Conservation (phyloP, 1,284 basidiomycete genomes). For the Crepidotus sp. region DNA sequence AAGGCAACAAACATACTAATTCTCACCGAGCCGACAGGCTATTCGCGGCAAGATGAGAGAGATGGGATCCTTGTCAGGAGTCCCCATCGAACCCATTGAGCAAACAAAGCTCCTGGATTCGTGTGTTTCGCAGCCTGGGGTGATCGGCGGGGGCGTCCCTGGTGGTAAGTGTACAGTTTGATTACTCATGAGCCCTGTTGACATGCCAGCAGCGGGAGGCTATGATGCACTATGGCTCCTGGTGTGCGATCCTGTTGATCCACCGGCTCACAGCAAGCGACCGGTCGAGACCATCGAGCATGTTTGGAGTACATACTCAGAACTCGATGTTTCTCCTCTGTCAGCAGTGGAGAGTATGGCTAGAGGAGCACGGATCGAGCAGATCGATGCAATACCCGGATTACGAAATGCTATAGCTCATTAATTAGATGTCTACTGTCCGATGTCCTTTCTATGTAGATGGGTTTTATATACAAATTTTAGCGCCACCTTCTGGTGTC, state of each 20-base stretch:
- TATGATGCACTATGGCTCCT: conserved; percentile 97
- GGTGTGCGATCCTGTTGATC: conserved; percentile 54
- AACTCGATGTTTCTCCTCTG: conserved; percentile 74
- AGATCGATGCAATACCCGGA: conserved; percentile 51
- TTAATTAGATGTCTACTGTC: conserved; percentile 12
- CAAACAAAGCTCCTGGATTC: conserved; percentile 84
- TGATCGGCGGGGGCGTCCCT: conserved; percentile 92
- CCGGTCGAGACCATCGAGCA: conserved; percentile 53
- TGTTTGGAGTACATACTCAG: conserved; percentile 68
- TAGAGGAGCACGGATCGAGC: conserved; percentile 64
- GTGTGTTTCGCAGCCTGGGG: conserved; percentile 70
- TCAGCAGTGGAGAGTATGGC: conserved; percentile 66
- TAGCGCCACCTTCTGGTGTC: conserved; percentile 59
- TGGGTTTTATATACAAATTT: conserved; percentile 47
- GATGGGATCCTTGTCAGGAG: conserved; percentile 75
- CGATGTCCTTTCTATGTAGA: conserved; percentile 18
- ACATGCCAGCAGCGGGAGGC: conserved; percentile 60
- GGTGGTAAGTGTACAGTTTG: conserved; percentile 56
- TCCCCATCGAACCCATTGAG: conserved; percentile 87
- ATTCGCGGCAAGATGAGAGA: conserved; percentile 79
- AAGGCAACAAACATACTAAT: neutral
- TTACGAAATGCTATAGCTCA: conserved; percentile 38
- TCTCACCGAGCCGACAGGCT: conserved; percentile 33
- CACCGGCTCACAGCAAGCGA: conserved; percentile 31
- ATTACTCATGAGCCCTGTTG: neutral